Conservation (phyloP, 2,329 filamentous ascomycete species). For the Claviceps arundinis region DNA sequence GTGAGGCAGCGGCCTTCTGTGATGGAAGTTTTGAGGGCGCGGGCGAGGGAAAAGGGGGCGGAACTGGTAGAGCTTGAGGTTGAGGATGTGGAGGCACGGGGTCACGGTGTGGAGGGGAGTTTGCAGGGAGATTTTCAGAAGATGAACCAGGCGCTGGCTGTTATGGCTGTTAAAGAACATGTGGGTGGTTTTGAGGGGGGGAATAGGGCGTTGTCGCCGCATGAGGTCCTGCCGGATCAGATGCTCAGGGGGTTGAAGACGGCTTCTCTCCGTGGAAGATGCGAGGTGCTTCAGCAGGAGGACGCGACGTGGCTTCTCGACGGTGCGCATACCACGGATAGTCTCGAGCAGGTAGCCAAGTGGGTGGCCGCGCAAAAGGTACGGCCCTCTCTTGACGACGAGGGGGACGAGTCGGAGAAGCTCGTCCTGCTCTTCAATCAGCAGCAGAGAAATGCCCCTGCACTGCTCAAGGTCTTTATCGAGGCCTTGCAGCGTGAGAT, state of each 20-base stretch:
- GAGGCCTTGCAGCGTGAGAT: conserved; percentile 32
- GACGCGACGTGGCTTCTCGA: conserved; percentile 67
- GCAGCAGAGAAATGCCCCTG: conserved; percentile 64
- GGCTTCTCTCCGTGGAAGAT: conserved; percentile 62
- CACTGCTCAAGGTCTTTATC: conserved; percentile 51
- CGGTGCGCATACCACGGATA: conserved; percentile 78
- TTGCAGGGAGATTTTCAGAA: conserved; percentile 41
- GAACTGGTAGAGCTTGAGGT: conserved; percentile 29
- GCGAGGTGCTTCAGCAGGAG: conserved; percentile 47
- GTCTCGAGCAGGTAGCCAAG: conserved; percentile 57
- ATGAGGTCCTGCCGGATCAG: conserved; percentile 15
- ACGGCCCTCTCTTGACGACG: background rate
- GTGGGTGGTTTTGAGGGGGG: conserved; percentile 22
- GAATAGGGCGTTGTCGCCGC: background rate
- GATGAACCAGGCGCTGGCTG: conserved; percentile 45
- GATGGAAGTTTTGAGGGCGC: conserved; percentile 40
- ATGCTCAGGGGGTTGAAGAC: conserved; percentile 53
- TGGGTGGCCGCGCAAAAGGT: conserved; percentile 54
- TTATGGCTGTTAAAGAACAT: conserved; percentile 43
- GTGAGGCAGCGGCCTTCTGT: conserved; percentile 20
- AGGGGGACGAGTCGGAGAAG: conserved; percentile 13
- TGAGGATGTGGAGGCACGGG: conserved; percentile 25
- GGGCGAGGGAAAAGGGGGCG: conserved; percentile 43
- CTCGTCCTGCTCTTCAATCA: conserved; percentile 79
- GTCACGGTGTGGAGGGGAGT: conserved; percentile 20